A percentile compares a stretch with the other conserved stretches of the same genome.
Evolutionary conservation across 768 basidiomycete species (phyloP).

Genomic region (Amanita brunnescens): DNA sequence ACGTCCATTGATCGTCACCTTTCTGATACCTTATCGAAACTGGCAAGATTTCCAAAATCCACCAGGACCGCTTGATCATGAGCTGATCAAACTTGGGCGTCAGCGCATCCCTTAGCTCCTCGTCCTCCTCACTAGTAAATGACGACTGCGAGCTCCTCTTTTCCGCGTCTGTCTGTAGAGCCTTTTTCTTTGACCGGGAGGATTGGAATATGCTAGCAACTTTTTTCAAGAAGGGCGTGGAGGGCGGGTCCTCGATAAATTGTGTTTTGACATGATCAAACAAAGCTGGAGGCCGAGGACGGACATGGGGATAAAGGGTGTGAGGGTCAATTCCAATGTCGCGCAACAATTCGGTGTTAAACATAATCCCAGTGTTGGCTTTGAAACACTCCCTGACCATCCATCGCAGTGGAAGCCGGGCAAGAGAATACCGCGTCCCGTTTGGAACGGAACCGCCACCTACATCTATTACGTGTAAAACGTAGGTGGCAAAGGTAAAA

Average conservation of each 20-base stretch:
- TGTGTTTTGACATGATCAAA: slow-evolving; percentile 9
- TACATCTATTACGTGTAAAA: slow-evolving; percentile 39
- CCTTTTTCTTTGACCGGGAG: slow-evolving; percentile 12
- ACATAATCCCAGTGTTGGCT: slow-evolving; percentile 51
- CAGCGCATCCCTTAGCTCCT: slow-evolving; percentile 54
- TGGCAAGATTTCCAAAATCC: too few species aligned
- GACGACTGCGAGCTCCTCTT: slow-evolving; percentile 6
- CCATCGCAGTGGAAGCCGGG: slow-evolving; percentile 53
- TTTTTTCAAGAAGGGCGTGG: slow-evolving; percentile 17
- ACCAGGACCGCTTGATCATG: slow-evolving; percentile 40
- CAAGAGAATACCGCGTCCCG: too few species aligned
- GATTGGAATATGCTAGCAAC: slow-evolving; percentile 13
- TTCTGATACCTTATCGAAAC: too few species aligned
- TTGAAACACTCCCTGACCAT: slow-evolving; percentile 69
- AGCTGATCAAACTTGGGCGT: slow-evolving; percentile 56
- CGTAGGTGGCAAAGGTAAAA: neutral
- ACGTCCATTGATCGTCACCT: slow-evolving; percentile 28
- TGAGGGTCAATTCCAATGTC: too few species aligned
- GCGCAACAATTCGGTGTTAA: slow-evolving; percentile 36
- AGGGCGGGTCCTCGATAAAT: slow-evolving; percentile 18
- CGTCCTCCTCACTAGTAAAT: slow-evolving; percentile 16
- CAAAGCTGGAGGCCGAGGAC: slow-evolving; percentile 27
- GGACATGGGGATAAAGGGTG: slow-evolving; percentile 35
- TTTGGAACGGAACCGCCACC: slow-evolving; percentile 48
- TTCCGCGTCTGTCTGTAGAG: slow-evolving; percentile 5